These are phyloP conservation scores for Penicillium salamii DNA, from an alignment of 495 filamentous ascomycete genomes.

Conservation along the genomic window DNA sequence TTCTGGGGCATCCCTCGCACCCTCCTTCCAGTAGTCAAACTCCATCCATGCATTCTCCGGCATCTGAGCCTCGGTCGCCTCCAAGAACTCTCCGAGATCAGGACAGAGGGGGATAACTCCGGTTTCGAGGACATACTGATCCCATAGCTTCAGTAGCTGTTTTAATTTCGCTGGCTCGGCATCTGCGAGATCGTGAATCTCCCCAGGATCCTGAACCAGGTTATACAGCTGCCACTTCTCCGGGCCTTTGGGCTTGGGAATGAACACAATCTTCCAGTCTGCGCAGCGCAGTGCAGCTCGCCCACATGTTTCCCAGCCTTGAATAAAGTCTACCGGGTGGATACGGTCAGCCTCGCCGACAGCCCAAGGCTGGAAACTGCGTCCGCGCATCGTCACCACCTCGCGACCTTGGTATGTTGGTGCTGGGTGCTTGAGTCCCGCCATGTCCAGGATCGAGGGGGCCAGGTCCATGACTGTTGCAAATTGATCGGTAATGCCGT, in stretches of 20 bases:
- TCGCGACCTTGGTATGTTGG: slow-evolving; percentile 54
- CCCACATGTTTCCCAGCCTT: slow-evolving; percentile 49
- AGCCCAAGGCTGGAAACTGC: slow-evolving; percentile 43
- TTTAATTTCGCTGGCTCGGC: slow-evolving; percentile 54
- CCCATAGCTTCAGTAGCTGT: slow-evolving; percentile 50
- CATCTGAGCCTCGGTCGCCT: slow-evolving; percentile 65
- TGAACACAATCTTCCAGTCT: slow-evolving; percentile 50
- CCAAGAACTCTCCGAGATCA: slow-evolving; percentile 44
- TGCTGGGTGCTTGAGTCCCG: slow-evolving; percentile 56
- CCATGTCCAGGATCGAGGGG: slow-evolving; percentile 60
- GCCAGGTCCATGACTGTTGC: slow-evolving; percentile 64
- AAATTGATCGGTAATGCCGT: slow-evolving; percentile 52
- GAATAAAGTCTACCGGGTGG: slow-evolving; percentile 47
- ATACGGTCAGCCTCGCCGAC: slow-evolving; percentile 32
- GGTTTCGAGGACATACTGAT: slow-evolving; percentile 59
- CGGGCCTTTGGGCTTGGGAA: slow-evolving; percentile 47
- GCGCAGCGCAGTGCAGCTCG: slow-evolving; percentile 43
- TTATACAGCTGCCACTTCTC: slow-evolving; percentile 51
- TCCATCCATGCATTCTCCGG: slow-evolving; percentile 66
- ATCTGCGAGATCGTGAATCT: slow-evolving; percentile 58
- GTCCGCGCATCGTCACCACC: slow-evolving; percentile 59
- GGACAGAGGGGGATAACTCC: slow-evolving; percentile 50
- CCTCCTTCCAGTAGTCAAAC: slow-evolving; percentile 66
- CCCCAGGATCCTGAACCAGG: slow-evolving; percentile 40
- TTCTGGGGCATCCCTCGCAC: slow-evolving; percentile 54